These are phyloP conservation scores for Circinella minor DNA, from an alignment of 371 early-diverging fungal species.

Conservation along the genomic window DNA sequence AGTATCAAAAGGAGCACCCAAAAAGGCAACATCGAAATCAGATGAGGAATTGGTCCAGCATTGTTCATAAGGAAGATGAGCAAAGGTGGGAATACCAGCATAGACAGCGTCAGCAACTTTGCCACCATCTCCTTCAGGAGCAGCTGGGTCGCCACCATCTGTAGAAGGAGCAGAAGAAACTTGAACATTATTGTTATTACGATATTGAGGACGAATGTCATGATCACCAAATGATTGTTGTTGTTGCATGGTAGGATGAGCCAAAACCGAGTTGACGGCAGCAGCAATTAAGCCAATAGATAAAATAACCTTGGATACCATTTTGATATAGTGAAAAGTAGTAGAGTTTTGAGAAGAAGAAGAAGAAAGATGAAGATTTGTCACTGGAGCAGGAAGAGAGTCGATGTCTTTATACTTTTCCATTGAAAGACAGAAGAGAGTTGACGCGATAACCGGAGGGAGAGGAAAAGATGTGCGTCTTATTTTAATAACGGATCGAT, in stretches of 20 bases:
- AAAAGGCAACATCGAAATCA: conserved; percentile 32
- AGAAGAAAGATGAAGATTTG: neutral
- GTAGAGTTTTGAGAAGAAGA: neutral
- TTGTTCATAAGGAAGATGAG: conserved; percentile 28
- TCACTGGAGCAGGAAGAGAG: neutral
- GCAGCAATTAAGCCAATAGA: conserved; percentile 19
- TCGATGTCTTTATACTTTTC: conserved; percentile 13
- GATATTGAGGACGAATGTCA: conserved; percentile 20
- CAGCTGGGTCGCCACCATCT: conserved; percentile 14
- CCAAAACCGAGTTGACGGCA: conserved; percentile 17
- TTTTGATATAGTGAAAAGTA: conserved; percentile 9
- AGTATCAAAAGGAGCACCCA: conserved; percentile 35
- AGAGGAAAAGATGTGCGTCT: neutral
- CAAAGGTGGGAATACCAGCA: conserved; percentile 37
- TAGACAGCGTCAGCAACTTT: conserved; percentile 24
- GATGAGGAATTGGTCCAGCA: conserved; percentile 20
- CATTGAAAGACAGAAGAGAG: conserved; percentile 6
- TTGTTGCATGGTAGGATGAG: conserved; percentile 7
- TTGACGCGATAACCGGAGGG: neutral
- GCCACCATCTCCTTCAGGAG: conserved; percentile 22
- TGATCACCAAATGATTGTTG: conserved; percentile 21
- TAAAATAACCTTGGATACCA: conserved; percentile 18
- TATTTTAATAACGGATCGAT: neutral
- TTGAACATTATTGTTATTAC: neutral
- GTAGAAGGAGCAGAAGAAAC: neutral